Evolutionary conservation across 225 moss, liverwort and hornwort genomes (phyloP).

Genomic region (Pseudoscleropodium purum): DNA sequence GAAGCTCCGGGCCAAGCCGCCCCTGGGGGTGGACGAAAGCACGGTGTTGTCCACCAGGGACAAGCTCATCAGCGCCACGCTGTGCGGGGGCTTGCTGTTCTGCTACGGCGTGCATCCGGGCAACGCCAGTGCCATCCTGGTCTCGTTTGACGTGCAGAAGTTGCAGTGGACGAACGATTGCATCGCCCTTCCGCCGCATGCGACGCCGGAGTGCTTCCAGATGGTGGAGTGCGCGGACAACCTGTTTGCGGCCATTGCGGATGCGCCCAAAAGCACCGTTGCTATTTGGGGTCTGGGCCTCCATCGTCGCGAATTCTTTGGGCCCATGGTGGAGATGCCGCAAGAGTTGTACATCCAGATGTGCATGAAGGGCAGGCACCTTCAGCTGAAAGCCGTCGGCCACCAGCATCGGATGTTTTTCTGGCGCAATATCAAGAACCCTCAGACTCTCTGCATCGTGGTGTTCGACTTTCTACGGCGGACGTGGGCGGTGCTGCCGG

Average conservation of each 20-base stretch:
- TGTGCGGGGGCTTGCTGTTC: constrained; percentile 4
- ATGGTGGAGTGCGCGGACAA: constrained; percentile 16
- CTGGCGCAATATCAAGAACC: not conserved
- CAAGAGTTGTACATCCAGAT: not conserved
- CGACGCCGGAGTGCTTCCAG: not conserved
- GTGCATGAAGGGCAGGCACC: not conserved
- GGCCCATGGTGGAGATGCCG: constrained; percentile 14
- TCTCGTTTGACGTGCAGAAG: constrained; percentile 13
- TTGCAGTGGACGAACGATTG: constrained; percentile 21
- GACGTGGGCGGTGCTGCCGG: constrained; percentile 8
- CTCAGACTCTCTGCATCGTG: constrained; percentile 1
- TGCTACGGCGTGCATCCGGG: not conserved
- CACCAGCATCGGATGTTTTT: constrained; percentile 24
- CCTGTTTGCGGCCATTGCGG: constrained; percentile 13
- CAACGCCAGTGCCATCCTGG: not conserved
- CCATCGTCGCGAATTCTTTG: not conserved
- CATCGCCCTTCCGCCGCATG: not conserved
- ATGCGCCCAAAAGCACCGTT: not conserved
- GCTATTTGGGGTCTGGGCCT: constrained; percentile 17
- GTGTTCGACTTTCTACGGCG: constrained; percentile 1
- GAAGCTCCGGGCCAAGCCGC: not conserved
- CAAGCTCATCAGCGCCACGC: constrained; percentile 3
- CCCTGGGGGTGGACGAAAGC: not conserved
- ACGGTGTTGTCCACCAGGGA: not conserved
- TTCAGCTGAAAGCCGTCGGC: constrained; percentile 11